These are phyloP conservation scores for Corymbia calophylla DNA, from an alignment of 441 rosid genomes.

Conservation along the genomic window DNA sequence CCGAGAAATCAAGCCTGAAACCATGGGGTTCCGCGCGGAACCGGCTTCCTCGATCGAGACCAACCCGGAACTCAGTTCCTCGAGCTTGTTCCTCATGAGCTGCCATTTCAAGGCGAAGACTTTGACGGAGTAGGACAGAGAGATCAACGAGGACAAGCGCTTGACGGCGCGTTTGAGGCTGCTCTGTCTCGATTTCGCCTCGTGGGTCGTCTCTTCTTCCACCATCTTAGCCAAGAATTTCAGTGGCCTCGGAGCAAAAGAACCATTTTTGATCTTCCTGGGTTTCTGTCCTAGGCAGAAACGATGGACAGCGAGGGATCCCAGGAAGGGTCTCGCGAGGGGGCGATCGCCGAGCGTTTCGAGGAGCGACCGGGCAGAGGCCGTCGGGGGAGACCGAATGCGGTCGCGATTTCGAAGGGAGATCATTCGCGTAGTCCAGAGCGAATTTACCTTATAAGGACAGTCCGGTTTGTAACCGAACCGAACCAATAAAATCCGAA, in stretches of 20 bases:
- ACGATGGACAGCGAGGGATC: not conserved
- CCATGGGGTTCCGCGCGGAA: conserved; percentile 37
- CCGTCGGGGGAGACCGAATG: not conserved
- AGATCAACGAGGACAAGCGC: conserved; percentile 56
- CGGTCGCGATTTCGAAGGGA: not conserved
- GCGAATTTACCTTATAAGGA: not conserved
- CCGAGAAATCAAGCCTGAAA: conserved; percentile 42
- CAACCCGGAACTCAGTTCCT: conserved; percentile 62
- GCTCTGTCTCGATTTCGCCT: conserved; percentile 11
- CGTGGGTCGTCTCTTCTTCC: conserved; percentile 18
- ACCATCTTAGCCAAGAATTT: conserved; percentile 29
- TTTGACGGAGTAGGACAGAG: conserved; percentile 59
- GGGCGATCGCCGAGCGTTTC: no score
- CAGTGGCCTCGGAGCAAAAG: conserved; percentile 17
- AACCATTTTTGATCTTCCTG: conserved; percentile 17
- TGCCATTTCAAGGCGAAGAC: conserved; percentile 84
- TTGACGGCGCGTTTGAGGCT: conserved; percentile 41
- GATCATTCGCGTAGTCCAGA: not conserved
- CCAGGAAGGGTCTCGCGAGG: not conserved
- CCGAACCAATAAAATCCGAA: no score
- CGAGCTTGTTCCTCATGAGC: conserved; percentile 55
- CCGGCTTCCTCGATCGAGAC: conserved; percentile 44
- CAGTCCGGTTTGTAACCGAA: no score
- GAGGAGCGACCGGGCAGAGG: not conserved
- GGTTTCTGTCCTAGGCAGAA: not conserved